A percentile compares a stretch with the other conserved stretches of the same genome.
Evolutionary conservation across 495 filamentous ascomycete genomes (phyloP).

Genomic region (Entonaema liquescens): DNA sequence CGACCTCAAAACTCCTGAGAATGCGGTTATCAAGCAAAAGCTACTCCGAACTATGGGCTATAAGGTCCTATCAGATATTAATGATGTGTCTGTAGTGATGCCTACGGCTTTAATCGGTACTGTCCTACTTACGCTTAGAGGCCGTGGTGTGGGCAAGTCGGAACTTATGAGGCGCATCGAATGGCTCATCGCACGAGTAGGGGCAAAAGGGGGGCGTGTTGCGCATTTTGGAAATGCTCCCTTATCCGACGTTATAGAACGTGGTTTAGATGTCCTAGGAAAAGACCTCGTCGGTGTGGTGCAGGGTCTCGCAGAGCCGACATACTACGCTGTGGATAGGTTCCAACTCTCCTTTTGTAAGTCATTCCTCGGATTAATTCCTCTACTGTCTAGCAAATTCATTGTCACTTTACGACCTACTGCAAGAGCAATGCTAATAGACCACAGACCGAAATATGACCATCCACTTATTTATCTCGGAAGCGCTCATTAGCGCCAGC

Average conservation of each 20-base stretch:
- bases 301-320: conserved; percentile 81
- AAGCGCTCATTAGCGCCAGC: conserved; percentile 85
- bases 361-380: background rate
- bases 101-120: conserved; percentile 95
- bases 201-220: conserved; percentile 85
- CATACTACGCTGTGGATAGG: conserved; percentile 91
- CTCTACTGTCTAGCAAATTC: background rate
- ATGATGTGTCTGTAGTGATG: conserved; percentile 96
- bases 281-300: conserved; percentile 84
- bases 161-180: conserved; percentile 88
- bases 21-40: conserved; percentile 60
- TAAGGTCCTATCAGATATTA: conserved; percentile 91
- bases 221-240: conserved; percentile 88
- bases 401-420: background rate
- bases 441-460: conserved; percentile 86
- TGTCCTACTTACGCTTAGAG: conserved; percentile 88
- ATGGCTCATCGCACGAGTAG: conserved; percentile 87
- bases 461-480: conserved; percentile 94
- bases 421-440: conserved; percentile 6
- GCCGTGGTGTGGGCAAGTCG: conserved; percentile 85
- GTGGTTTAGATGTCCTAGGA: conserved; percentile 89
- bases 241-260: conserved; percentile 82
- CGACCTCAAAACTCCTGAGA: conserved; percentile 54
- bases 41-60: conserved; percentile 87
- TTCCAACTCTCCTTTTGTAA: conserved; percentile 91